A percentile compares a stretch with the other conserved stretches of the same genome.
phyloP scores from a whole-genome alignment of 352 stramenopile species.

The Pythium sp. region DNA sequence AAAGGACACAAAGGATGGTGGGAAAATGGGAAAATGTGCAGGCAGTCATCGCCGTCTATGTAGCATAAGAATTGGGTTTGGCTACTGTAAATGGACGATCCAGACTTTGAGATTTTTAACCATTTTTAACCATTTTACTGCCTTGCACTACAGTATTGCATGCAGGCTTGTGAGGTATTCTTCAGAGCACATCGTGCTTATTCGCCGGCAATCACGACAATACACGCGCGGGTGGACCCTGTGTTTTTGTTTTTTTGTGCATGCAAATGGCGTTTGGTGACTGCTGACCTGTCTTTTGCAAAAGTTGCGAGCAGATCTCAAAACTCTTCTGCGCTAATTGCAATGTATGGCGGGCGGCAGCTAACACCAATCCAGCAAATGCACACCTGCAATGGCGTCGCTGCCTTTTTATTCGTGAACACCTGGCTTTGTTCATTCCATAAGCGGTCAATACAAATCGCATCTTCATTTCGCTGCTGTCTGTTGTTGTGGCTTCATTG shows the following conservation, averaged over 20 bases:
- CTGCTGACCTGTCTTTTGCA: not conserved
- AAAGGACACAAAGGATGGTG: not conserved
- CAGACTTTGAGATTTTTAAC: not conserved
- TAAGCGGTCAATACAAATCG: no score
- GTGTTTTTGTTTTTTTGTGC: not conserved
- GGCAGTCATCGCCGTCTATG: not conserved
- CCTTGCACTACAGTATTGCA: not conserved
- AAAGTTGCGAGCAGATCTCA: not conserved
- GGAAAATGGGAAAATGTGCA: not conserved
- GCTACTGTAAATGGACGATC: not conserved
- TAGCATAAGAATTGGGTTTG: not conserved
- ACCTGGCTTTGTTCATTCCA: no score
- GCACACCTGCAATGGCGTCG: not conserved
- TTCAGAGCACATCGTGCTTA: not conserved
- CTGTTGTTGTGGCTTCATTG: not conserved
- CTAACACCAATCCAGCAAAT: not conserved
- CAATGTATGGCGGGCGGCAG: not conserved
- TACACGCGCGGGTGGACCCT: not conserved
- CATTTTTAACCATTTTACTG: not conserved
- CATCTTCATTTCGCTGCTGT: no score
- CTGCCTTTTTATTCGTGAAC: not conserved
- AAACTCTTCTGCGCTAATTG: not conserved
- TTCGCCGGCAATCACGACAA: not conserved
- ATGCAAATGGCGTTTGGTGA: not conserved
- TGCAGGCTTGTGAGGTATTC: not conserved